Percentiles rank a stretch among this genome's conserved stretches.
These are phyloP conservation scores for Aplosporella prunicola DNA, from an alignment of 2,329 filamentous ascomycete genomes.

Conservation along the genomic window DNA sequence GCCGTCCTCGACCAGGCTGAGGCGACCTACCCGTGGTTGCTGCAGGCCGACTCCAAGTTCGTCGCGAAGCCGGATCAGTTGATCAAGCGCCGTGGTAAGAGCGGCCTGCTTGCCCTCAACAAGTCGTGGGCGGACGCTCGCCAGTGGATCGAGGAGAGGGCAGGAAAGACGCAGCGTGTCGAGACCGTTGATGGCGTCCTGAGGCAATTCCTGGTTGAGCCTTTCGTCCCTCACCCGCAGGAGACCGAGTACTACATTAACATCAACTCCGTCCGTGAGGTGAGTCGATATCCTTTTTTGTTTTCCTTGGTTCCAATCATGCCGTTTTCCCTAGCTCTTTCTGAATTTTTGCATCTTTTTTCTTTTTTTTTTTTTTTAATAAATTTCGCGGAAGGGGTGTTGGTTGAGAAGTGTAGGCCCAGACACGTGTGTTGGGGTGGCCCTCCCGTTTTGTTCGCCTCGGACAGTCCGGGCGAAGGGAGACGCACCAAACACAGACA, in stretches of 20 bases:
- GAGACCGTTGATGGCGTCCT: slow-evolving; percentile 84
- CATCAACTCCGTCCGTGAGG: slow-evolving; percentile 99
- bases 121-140: slow-evolving; percentile 93
- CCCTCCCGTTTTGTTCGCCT: slow-evolving; percentile 23
- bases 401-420: not conserved
- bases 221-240: slow-evolving; percentile 90
- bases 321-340: slow-evolving; percentile 12
- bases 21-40: slow-evolving; percentile 92
- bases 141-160: slow-evolving; percentile 86
- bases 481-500: slow-evolving; percentile 17
- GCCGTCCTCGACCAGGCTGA: slow-evolving; percentile 91
- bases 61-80: slow-evolving; percentile 99
- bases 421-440: slow-evolving; percentile 5
- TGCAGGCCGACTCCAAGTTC: slow-evolving; percentile 75
- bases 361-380: not conserved
- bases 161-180: slow-evolving; percentile 85
- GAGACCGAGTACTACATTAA: slow-evolving; percentile 99
- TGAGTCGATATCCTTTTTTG: slow-evolving; percentile 47
- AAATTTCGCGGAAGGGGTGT: not conserved
- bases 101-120: slow-evolving; percentile 89
- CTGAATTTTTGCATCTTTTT: slow-evolving; percentile 8
- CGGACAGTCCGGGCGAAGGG: slow-evolving; percentile 30
- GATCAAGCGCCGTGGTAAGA: slow-evolving; percentile 99
- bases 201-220: slow-evolving; percentile 95
- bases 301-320: slow-evolving; percentile 10